phyloP scores from a whole-genome alignment of 108 stramenopile genomes.

The Mediolabrus comicus region DNA sequence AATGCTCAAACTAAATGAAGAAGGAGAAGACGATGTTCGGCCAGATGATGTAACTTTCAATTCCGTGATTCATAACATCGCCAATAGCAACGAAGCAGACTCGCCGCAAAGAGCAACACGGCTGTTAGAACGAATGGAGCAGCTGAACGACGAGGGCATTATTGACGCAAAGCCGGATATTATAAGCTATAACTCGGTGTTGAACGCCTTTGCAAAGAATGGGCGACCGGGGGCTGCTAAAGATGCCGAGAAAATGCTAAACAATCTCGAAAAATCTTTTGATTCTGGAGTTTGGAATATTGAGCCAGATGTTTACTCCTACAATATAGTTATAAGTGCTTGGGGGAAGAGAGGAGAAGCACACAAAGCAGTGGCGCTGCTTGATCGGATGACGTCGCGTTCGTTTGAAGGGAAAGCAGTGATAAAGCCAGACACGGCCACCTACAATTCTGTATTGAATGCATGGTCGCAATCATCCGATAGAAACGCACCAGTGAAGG shows the following conservation, averaged over 20 bases:
- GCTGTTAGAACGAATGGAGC: conserved; percentile 54
- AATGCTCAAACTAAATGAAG: conserved; percentile 26
- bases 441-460: conserved; percentile 71
- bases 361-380: conserved; percentile 33
- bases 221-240: conserved; percentile 22
- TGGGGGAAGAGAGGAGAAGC: conserved; percentile 39
- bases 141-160: conserved; percentile 23
- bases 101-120: conserved; percentile 42
- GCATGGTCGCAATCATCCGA: conserved; percentile 52
- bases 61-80: conserved; percentile 48
- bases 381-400: conserved; percentile 41
- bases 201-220: conserved; percentile 62
- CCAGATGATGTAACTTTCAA: conserved; percentile 52
- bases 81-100: conserved; percentile 31
- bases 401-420: conserved; percentile 7
- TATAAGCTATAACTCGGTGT: conserved; percentile 51
- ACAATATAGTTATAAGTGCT: conserved; percentile 47
- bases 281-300: conserved; percentile 20
- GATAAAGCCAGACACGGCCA: conserved; percentile 45
- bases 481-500: conserved; percentile 44
- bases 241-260: conserved; percentile 28
- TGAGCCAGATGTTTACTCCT: conserved; percentile 46
- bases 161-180: conserved; percentile 36
- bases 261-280: conserved; percentile 23
- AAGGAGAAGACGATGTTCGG: conserved; percentile 12